Base-by-base conservation (phyloP, 495 filamentous ascomycete genomes). In the Venustampulla echinocandica region DNA sequence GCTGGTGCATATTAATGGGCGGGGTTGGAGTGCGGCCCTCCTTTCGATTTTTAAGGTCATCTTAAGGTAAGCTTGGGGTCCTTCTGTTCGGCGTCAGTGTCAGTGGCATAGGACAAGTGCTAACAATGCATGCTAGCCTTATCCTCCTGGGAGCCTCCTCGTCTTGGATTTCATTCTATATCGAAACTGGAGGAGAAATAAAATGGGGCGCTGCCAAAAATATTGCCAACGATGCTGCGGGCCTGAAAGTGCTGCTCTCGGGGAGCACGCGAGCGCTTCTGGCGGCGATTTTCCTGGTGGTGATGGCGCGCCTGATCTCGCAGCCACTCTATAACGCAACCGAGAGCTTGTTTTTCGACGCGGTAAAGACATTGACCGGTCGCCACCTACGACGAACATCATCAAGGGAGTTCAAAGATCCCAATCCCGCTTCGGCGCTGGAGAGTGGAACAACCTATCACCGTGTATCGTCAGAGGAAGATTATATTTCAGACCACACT, bases 181-280 rank as follows among this genome's bases (percentile, higher is more conserved):
- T 32, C 42, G 27, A 30, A 25, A 44, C 42, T 1, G 42, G 42
- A 10, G 23, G 27, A 13, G 42, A 44, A 22, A 44, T 44, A 22
- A 44, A 44, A 33, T 44, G 42, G 42, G 27, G 27, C 10, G 42
- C 42, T n/a, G 42, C 42, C 6, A 32, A 20, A 25, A 44, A 33
- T 20, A 14, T 44, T 18, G 42, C 42, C 27, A 11, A 14, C 4
- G 42, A 44, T 18, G 23, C 23, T 2, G 42, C 23, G 13, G 42
- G 42, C 21, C 33, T 30, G 9, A 44, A 44, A 32, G 21, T 44
- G 7, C 23, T 32, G 3, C 24, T 33, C 6, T 30, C 23, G 10
- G 42, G 42, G 10, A 25, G 22, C 15, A n/a, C 24, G 4, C 42
- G 33, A 10, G 42, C 42, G 7, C 22, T 44, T 3, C 15, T 44